These are phyloP conservation scores for Fusarium beomiforme DNA, from an alignment of 2,329 filamentous ascomycete genomes.

Conservation along the genomic window DNA sequence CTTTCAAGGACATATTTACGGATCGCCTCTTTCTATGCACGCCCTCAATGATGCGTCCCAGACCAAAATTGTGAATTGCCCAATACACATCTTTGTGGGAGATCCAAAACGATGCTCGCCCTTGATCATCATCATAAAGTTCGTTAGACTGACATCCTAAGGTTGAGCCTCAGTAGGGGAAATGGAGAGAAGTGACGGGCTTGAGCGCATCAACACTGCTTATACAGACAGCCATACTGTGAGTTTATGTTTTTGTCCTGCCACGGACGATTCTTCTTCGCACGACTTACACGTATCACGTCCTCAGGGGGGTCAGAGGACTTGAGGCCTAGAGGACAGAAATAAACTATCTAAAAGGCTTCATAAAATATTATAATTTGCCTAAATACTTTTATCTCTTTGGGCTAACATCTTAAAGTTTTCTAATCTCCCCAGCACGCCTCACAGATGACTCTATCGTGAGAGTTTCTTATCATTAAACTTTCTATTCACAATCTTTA, in stretches of 20 bases:
- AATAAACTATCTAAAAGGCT: too few relatives aligned
- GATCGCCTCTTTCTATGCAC: not conserved
- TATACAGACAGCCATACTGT: not conserved
- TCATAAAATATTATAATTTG: too few relatives aligned
- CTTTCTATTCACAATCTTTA: not conserved
- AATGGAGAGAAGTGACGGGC: not conserved
- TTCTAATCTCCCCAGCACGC: too few relatives aligned
- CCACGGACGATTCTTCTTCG: too few relatives aligned
- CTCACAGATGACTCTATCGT: not conserved
- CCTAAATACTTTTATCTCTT: too few relatives aligned
- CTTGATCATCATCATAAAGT: not conserved
- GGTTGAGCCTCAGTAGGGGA: not conserved
- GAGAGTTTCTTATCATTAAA: not conserved
- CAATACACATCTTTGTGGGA: not conserved
- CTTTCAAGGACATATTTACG: not conserved
- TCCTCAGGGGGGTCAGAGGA: too few relatives aligned
- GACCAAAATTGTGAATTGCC: not conserved
- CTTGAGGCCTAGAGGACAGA: too few relatives aligned
- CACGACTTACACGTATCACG: not conserved
- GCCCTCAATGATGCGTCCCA: not conserved
- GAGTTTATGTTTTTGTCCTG: too few relatives aligned
- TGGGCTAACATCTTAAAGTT: too few relatives aligned
- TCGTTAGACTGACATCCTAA: not conserved
- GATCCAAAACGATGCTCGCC: fast-evolving
- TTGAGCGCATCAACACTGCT: not conserved